Base-by-base conservation (phyloP, 345 rosid species). In the Sonneratia alba region DNA sequence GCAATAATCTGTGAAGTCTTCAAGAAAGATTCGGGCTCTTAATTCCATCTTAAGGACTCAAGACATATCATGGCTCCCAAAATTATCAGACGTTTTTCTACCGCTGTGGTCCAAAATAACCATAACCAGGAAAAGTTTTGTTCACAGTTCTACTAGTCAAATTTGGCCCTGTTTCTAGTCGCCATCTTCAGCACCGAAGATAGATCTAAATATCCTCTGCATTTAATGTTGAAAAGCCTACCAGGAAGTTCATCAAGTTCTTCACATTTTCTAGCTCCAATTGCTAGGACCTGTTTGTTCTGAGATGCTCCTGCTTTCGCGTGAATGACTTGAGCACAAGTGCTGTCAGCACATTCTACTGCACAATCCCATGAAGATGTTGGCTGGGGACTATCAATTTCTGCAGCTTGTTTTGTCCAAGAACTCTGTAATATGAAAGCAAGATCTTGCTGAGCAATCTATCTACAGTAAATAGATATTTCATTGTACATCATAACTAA, bases 341-440 rank as follows among this genome's bases (percentile, higher is more conserved):
- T 85, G 82, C 94, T 89, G 79, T 89, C 92, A 79, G 86, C 86
- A 77, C 87, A 85, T 81, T 83, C 81, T 6, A 79, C 79, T 40
- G 74, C 74, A 67, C 77, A 82, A 68, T 81, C 72, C 70, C 76
- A 79, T 71, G 81, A 76, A 73, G 92, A 85, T 37, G 68, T 68
- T 24, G 80, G 81, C 59, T 61, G 80, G 66, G 78, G 76, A 45
- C 70, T 68, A 18, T 48, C 70, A 78, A 55, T 68, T 70, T 88
- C 86, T 72, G 80, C 76, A 6, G 70, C 85, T 77, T 71, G 86
- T 80, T 84, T 88, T 36, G 88, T 86, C 89, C 94, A 91, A 68
- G 91, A 86, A 79, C 89, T 81, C 92, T 91, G 81, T 22, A 43
- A 43, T 8, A 43, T 43, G 21, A 43, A 68, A 32, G 10, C 22